Evolutionary conservation across 164 flowering plant genomes (phyloP), one percentile per base, ranked within the genome.

Genomic region (Platanus orientalis): DNA sequence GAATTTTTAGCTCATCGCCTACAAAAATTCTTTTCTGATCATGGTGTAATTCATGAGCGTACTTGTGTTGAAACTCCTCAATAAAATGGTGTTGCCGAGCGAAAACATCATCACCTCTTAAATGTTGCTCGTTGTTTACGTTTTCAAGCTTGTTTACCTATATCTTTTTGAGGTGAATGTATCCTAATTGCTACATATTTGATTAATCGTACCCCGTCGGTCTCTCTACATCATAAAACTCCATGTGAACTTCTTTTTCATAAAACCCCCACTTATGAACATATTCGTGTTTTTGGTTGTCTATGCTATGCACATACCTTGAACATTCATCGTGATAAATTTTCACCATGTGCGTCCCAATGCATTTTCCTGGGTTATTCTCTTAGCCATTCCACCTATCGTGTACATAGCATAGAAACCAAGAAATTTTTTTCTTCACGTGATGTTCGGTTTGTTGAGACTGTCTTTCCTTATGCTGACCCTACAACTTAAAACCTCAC

Each of bases 51-150:
- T 24, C 66, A 63, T 26, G 50, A 53, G 25, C 26, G 6, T 1
- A 14, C 66, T 13, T 50, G 57, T 24, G 3, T 20, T 34, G 47
- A 49, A 1, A 48, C 62, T 29, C 69, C 53, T 13, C 57, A 66
- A 36, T 51, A 66, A 28, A 58, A 66, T 40, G 61, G 57, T 13
- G 9, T 54, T n/a, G 60, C 47, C 10, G 56, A 62, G n/a, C 44
- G 56, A 5, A 62, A 62, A 50, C 52, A 62, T 34, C 48, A 27
- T 20, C 44, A 50, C 50, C 17, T 34, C 0, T 7, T 51, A 6
- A n/a, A 49, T 19, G 47, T 49, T 19, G 56, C 45, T 27, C n/a
- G 45, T 19, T 20, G 2, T 2, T 62, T 9, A 17, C 25, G 20
- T n/a, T 32, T 62, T 48, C n/a, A n/a, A 3, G 10, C 27, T 4